phyloP scores from a whole-genome alignment of 2,329 filamentous ascomycete species.

The Whalleya microplaca region DNA sequence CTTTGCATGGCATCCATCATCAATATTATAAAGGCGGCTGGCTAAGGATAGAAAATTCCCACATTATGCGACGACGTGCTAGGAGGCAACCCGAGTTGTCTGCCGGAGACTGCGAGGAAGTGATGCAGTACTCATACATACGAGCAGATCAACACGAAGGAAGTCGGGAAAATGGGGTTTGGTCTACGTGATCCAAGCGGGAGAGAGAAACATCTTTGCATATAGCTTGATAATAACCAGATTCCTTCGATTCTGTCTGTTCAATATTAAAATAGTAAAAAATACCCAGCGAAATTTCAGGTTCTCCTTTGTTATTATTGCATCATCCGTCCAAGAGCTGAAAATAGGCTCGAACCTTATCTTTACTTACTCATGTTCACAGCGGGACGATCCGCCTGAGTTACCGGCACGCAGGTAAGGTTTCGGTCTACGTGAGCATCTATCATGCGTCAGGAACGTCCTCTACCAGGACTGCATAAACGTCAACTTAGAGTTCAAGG shows the following conservation, averaged over 20 bases:
- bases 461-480: too few relatives aligned
- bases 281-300: background rate
- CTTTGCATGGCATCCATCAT: constrained; percentile 26
- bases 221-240: constrained; percentile 37
- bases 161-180: background rate
- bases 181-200: background rate
- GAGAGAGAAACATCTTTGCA: constrained; percentile 28
- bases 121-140: too few relatives aligned
- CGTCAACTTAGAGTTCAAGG: too few relatives aligned
- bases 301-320: background rate
- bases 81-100: background rate
- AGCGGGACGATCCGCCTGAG: too few relatives aligned
- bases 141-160: constrained; percentile 3
- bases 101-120: background rate
- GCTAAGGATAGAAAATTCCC: constrained; percentile 26
- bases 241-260: constrained; percentile 31
- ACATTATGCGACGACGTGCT: constrained; percentile 10
- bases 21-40: constrained; percentile 21
- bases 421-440: too few relatives aligned
- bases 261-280: constrained; percentile 7
- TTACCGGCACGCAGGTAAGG: too few relatives aligned
- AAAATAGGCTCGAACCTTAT: too few relatives aligned
- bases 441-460: too few relatives aligned
- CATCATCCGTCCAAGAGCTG: background rate
- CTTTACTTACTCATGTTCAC: background rate